Evolutionary conservation across 495 filamentous ascomycete genomes (phyloP), one percentile per base, ranked within the genome.

Genomic region (Xylaria venustula): DNA sequence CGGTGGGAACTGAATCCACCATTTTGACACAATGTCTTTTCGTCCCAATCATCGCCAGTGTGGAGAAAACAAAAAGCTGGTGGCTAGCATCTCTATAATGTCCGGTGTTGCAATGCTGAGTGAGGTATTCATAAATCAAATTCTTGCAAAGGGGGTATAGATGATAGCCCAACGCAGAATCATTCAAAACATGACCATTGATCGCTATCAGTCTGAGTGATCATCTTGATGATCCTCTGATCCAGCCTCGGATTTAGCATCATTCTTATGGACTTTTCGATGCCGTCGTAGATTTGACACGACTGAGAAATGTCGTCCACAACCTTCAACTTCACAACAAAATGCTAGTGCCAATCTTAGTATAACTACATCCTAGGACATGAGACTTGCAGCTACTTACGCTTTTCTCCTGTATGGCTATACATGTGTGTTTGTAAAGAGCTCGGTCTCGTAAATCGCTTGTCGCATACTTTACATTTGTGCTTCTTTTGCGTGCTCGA

Each of bases 381-480:
- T 0, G 30, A 3, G 7, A 20, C 19, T 6, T 17, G 42, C 7
- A 52, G 30, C 5, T 19, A 87, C 93, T 88, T 84, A 97, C 93
- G 94, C 77, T 98, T 98, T 75, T 98, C 95, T 68, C 94, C 94
- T 51, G 94, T 98, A 73, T 98, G 94, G 73, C 92, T 97, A 77
- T 98, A 98, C 87, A 97, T 98, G 70, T 98, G 94, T 23, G 94
- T 98, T 67, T 97, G 95, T 32, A 98, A 75, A 7, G 94, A 98
- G 70, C 93, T 97, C 0, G 94, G 94, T 40, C 94, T 85, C 9
- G 94, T 98, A 74, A 98, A 98, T 7, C 94, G 87, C 85, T 98
- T 98, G 77, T 98, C 94, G 80, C 94, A 98, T 51, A 98, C 90
- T 81, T 97, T 98, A 83, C 94, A 98, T 77, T 97, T 97, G 79